Percentiles rank a stretch among this genome's conserved stretches.
Conservation (phyloP, 352 stramenopile genomes). For the Globisporangium canariense region DNA sequence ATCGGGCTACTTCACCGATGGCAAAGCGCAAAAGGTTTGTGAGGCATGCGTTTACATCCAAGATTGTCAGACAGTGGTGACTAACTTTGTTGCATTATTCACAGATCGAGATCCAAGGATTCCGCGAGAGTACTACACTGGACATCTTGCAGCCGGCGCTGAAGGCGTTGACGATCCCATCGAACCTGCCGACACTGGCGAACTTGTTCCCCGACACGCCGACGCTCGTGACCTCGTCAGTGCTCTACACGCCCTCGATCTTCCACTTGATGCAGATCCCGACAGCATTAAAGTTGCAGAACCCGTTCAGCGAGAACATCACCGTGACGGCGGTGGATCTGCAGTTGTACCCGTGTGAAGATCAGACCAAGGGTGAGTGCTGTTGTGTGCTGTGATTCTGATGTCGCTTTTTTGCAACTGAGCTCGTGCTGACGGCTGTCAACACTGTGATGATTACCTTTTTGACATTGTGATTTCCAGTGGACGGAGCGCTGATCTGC, state of each 20-base stretch:
- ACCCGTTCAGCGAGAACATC: constrained; percentile 80
- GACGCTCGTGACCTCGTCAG: constrained; percentile 70
- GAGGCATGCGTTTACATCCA: background rate
- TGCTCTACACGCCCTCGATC: constrained; percentile 73
- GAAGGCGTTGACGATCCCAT: constrained; percentile 45
- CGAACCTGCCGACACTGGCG: constrained; percentile 49
- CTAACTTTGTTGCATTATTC: constrained; percentile 6
- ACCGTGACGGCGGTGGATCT: constrained; percentile 64
- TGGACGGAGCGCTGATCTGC: constrained; percentile 48
- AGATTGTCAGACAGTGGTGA: background rate
- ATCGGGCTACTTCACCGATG: constrained; percentile 72
- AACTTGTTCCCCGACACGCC: constrained; percentile 66
- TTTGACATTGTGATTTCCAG: constrained; percentile 11
- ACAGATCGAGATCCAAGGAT: constrained; percentile 70
- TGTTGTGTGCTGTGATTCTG: background rate
- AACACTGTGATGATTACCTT: background rate
- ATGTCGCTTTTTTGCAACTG: background rate
- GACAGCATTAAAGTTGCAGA: constrained; percentile 69
- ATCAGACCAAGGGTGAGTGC: constrained; percentile 47
- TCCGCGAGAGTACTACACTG: constrained; percentile 41
- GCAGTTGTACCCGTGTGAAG: constrained; percentile 72
- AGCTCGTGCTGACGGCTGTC: background rate
- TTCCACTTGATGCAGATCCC: constrained; percentile 67
- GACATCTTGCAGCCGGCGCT: constrained; percentile 69
- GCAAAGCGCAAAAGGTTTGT: constrained; percentile 55